phyloP scores from a whole-genome alignment of 1,284 basidiomycete species.

The Cystobasidium slooffiae region DNA sequence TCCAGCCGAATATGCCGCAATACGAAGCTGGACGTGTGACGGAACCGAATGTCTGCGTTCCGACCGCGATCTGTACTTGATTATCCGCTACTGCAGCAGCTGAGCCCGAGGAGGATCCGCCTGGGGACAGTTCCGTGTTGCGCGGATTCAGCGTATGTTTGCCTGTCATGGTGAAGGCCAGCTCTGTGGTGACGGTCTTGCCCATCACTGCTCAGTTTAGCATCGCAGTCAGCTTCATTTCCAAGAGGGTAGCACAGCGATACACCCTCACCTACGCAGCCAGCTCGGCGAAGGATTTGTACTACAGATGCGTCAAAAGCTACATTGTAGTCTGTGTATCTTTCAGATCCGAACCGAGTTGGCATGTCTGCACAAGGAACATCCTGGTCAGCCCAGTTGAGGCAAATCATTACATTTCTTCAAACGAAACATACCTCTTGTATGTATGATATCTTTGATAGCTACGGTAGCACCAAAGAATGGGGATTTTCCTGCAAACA shows the following conservation, averaged over 20 bases:
- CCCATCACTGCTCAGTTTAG: neutral
- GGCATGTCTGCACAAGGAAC: constrained; percentile 51
- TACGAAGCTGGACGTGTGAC: constrained; percentile 89
- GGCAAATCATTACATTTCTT: neutral
- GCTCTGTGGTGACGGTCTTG: constrained; percentile 53
- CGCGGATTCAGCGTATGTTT: constrained; percentile 49
- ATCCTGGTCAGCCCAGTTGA: neutral
- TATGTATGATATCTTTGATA: constrained; percentile 54
- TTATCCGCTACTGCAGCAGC: constrained; percentile 53
- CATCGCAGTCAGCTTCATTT: neutral
- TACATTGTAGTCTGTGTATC: constrained; percentile 49
- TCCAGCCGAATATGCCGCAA: constrained; percentile 87
- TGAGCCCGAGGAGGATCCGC: constrained; percentile 54
- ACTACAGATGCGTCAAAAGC: constrained; percentile 52
- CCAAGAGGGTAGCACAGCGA: neutral
- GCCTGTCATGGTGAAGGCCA: constrained; percentile 49
- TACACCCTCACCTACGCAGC: constrained; percentile 46
- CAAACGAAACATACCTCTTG: constrained; percentile 29
- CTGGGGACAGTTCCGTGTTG: constrained; percentile 50
- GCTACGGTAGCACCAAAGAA: constrained; percentile 51
- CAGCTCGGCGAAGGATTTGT: constrained; percentile 47
- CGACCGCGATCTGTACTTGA: constrained; percentile 43
- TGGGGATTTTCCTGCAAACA: constrained; percentile 31
- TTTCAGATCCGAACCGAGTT: constrained; percentile 50
- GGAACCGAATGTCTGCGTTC: constrained; percentile 89